These are phyloP conservation scores for Fusarium tuaranense DNA, from an alignment of 2,329 filamentous ascomycete genomes.

Conservation along the genomic window DNA sequence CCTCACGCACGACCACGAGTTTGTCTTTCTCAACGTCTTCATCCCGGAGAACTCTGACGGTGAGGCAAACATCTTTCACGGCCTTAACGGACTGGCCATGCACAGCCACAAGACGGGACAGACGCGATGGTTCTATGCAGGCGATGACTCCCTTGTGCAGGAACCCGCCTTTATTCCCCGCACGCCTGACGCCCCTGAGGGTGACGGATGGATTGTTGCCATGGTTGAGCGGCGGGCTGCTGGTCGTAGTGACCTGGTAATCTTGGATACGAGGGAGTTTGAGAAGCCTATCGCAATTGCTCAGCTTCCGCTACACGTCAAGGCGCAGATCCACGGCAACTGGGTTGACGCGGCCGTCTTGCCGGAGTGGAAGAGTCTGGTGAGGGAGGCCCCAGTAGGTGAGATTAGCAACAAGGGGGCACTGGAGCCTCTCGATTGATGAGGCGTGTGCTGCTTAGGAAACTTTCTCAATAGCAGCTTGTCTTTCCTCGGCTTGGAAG, in stretches of 20 bases:
- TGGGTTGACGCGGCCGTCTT: background rate
- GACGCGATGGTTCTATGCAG: background rate
- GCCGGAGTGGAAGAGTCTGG: background rate
- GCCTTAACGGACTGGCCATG: background rate
- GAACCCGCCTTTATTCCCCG: background rate
- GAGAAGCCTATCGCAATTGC: background rate
- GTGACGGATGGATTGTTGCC: background rate
- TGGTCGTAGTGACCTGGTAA: background rate
- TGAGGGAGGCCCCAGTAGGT: background rate
- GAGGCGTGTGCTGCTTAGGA: background rate
- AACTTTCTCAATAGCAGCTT: background rate
- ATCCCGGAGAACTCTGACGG: background rate
- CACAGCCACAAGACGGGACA: background rate
- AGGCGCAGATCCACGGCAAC: background rate
- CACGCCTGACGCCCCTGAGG: background rate
- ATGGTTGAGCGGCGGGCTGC: background rate
- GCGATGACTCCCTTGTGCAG: background rate
- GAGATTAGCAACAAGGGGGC: background rate
- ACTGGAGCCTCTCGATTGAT: background rate
- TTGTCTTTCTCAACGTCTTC: background rate
- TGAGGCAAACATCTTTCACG: background rate
- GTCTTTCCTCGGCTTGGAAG: background rate
- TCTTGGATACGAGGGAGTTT: background rate
- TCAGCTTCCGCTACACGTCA: background rate
- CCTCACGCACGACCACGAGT: background rate